phyloP scores from a whole-genome alignment of 768 basidiomycete species.

The Agrocybe chaxingu region DNA sequence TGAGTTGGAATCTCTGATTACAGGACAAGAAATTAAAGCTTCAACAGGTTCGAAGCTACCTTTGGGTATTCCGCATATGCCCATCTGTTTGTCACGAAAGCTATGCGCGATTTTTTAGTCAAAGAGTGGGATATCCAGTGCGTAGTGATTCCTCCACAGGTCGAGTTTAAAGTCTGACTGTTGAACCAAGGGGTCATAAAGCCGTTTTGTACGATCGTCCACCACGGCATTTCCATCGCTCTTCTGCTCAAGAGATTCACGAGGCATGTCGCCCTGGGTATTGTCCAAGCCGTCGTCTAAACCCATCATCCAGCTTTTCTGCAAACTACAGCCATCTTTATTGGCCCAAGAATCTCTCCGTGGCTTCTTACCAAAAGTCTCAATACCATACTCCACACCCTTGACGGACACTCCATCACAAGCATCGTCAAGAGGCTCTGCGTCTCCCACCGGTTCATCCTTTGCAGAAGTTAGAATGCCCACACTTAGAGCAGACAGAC shows the following conservation, averaged over 20 bases:
- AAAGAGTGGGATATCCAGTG: constrained; percentile 77
- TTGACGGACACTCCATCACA: constrained; percentile 44
- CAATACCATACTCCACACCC: constrained; percentile 56
- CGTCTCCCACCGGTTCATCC: constrained; percentile 23
- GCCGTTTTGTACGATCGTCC: constrained; percentile 88
- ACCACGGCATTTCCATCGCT: constrained; percentile 76
- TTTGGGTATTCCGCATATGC: constrained; percentile 84
- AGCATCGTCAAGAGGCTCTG: constrained; percentile 9
- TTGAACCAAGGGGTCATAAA: constrained; percentile 61
- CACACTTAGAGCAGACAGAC: constrained; percentile 63
- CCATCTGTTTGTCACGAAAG: constrained; percentile 89
- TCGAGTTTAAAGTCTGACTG: not conserved
- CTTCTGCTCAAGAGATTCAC: constrained; percentile 69
- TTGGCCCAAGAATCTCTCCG: constrained; percentile 28
- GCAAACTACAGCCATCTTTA: constrained; percentile 40
- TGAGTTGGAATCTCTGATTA: constrained; percentile 26
- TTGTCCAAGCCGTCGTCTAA: not conserved
- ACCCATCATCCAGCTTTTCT: constrained; percentile 41
- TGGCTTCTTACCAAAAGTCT: constrained; percentile 50
- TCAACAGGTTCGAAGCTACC: constrained; percentile 70
- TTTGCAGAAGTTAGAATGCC: constrained; percentile 39
- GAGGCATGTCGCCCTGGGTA: constrained; percentile 44
- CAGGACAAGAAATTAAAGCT: not conserved
- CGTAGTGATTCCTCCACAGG: constrained; percentile 22
- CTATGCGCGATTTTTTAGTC: constrained; percentile 73